These are phyloP conservation scores for Penicillium sp. DNA, from an alignment of 2,329 filamentous ascomycete species.

Conservation along the genomic window DNA sequence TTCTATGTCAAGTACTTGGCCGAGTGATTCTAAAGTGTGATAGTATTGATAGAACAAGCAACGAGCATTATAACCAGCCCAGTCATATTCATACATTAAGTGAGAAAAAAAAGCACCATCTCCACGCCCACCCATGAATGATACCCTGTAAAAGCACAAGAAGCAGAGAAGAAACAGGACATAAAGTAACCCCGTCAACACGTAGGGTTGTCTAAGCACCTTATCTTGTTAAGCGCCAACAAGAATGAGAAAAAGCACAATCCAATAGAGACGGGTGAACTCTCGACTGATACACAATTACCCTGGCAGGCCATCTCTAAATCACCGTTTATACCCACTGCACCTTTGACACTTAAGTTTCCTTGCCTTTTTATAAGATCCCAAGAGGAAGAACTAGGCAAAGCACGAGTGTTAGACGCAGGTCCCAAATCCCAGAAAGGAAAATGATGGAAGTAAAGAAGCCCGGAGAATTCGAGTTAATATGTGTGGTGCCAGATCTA, in stretches of 20 bases:
- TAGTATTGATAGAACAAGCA: background rate
- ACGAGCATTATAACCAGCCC: slow-evolving; percentile 3
- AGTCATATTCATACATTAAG: slow-evolving; percentile 22
- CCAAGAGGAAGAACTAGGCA: background rate
- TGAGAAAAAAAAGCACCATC: slow-evolving; percentile 9
- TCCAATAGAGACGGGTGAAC: background rate
- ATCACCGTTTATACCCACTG: background rate
- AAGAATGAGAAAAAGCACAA: background rate
- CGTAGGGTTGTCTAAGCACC: background rate
- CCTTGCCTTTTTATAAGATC: background rate
- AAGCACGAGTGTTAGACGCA: background rate
- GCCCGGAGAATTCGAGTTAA: background rate
- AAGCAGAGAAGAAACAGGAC: slow-evolving; percentile 3
- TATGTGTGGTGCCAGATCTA: background rate
- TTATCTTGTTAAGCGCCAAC: background rate
- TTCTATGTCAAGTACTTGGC: background rate
- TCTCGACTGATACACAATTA: background rate
- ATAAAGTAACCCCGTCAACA: slow-evolving; percentile 1
- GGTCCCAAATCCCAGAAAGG: background rate
- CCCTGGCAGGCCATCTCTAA: background rate
- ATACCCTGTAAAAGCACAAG: slow-evolving; percentile 2
- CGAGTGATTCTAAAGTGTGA: too few species aligned
- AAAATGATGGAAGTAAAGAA: background rate
- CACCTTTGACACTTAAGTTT: background rate
- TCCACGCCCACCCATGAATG: slow-evolving; percentile 11